Conservation (phyloP, 345 rosid genomes). For the Populus davidiana region DNA sequence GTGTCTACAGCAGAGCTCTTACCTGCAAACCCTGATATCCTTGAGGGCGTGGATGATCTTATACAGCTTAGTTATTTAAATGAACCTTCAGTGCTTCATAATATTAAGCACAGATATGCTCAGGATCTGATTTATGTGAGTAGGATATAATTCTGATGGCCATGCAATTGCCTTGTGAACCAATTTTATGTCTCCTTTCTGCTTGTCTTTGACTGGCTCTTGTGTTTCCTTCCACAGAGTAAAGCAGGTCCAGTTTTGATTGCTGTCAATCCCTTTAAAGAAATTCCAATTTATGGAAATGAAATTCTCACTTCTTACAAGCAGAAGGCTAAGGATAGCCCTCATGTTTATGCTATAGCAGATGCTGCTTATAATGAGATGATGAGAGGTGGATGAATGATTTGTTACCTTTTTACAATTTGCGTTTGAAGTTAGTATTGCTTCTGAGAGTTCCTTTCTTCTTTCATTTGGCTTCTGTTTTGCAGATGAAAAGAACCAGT, state of each 20-base stretch:
- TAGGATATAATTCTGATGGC: conserved; percentile 18
- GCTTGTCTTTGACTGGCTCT: conserved; percentile 15
- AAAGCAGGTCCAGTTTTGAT: conserved; percentile 92
- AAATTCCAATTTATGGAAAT: conserved; percentile 57
- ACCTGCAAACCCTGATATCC: conserved; percentile 91
- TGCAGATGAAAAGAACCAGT: conserved; percentile 84
- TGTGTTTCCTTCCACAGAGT: conserved; percentile 47
- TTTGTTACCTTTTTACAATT: conserved; percentile 13
- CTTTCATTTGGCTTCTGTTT: conserved; percentile 19
- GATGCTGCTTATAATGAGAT: conserved; percentile 80
- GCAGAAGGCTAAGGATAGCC: conserved; percentile 55
- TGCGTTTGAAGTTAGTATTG: conserved; percentile 13
- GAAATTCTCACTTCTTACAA: conserved; percentile 53
- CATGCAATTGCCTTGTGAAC: not conserved
- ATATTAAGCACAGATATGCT: conserved; percentile 74
- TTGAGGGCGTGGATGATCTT: conserved; percentile 86
- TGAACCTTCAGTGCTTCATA: conserved; percentile 90
- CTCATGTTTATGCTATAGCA: conserved; percentile 83
- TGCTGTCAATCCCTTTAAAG: conserved; percentile 86
- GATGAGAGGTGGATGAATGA: conserved; percentile 73
- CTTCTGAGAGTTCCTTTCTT: conserved; percentile 4
- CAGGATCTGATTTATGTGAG: conserved; percentile 84
- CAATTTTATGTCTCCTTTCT: conserved; percentile 3
- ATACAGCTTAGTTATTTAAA: conserved; percentile 90
- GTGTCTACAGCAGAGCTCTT: conserved; percentile 69